Conservation (phyloP, 371 early-diverging fungal genomes). For the Mortierella sp. region DNA sequence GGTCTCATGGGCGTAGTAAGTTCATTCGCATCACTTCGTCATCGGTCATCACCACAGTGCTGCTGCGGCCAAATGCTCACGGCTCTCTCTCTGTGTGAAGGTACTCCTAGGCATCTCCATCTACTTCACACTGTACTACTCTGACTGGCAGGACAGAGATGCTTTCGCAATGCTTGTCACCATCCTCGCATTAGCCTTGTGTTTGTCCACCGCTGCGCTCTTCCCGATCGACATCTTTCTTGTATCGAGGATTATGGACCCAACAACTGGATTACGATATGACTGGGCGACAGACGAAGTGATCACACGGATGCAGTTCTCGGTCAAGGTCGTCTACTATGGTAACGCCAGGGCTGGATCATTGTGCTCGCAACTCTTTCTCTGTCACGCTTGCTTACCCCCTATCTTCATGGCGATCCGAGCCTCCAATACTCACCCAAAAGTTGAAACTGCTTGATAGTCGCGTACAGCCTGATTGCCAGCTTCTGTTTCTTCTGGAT, state of each 20-base stretch:
- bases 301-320: constrained; percentile 57
- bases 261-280: constrained; percentile 64
- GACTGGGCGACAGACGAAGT: constrained; percentile 71
- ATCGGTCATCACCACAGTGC: too few species aligned
- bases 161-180: constrained; percentile 65
- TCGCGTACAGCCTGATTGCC: constrained; percentile 62
- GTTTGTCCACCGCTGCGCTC: constrained; percentile 65
- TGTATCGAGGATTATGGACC: constrained; percentile 73
- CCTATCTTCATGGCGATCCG: too few species aligned
- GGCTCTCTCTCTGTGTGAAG: constrained; percentile 44
- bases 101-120: constrained; percentile 59
- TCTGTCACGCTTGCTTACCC: background rate
- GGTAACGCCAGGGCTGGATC: constrained; percentile 48
- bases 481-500: constrained; percentile 66
- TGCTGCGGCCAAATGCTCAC: background rate
- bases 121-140: constrained; percentile 66
- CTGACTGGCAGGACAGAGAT: constrained; percentile 66
- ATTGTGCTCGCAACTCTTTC: background rate
- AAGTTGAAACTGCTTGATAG: constrained; percentile 52
- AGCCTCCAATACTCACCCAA: too few species aligned
- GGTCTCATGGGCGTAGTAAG: constrained; percentile 49
- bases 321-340: constrained; percentile 65
- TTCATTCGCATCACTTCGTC: background rate
- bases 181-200: constrained; percentile 60
- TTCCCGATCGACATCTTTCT: constrained; percentile 76